Base-by-base conservation (phyloP, 345 rosid genomes). In the Eucalyptus cloeziana region DNA sequence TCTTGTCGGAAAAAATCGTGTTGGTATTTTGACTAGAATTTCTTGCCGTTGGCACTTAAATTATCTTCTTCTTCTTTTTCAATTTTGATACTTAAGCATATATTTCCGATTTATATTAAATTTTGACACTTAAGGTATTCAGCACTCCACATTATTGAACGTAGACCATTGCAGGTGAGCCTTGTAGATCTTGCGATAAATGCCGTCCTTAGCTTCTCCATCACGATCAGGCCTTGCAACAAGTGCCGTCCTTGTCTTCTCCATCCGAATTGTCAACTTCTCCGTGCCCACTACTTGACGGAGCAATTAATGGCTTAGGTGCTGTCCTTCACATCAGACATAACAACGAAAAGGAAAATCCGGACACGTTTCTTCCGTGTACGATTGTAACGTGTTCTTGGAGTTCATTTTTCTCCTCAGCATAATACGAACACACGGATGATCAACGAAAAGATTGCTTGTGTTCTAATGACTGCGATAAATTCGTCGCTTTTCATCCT, bases 41-140 rank as follows among this genome's bases (percentile, higher is more conserved):
- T 52, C 2, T 52, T 0, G 3, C 10, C 6, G 3, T 52, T 19
- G 2, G 4, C 24, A 17, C 1, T 52, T 52, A 19, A 52, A 52
- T 7, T 4, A 14, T 50, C 6, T 52, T 52, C 5, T 51, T 50
- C 6, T 52, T 52, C 5, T 51, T 52, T 17, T 17, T 52, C 9
- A 52, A 52, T 17, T 17, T 52, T 52, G 10, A 0, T 52, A 52
- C 10, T 52, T 17, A 51, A 51, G 22, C 17, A 51, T 51, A 17
- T 0, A 1, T 51, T 51, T 52, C 3, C 4, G 4, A 52, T 17
- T 52, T 52, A 8, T 52, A 52, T 52, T 8, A 17, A 52, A 52
- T 52, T 52, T 52, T 52, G 56, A 52, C 56, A 19, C 4, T 52
- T 52, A 0, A 52, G 4, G 9, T 51, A 51, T 17, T 17, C 4